A percentile compares a stretch with the other conserved stretches of the same genome.
These are phyloP conservation scores for Stenocarpella maydis DNA, from an alignment of 2,329 filamentous ascomycete genomes.

Conservation along the genomic window DNA sequence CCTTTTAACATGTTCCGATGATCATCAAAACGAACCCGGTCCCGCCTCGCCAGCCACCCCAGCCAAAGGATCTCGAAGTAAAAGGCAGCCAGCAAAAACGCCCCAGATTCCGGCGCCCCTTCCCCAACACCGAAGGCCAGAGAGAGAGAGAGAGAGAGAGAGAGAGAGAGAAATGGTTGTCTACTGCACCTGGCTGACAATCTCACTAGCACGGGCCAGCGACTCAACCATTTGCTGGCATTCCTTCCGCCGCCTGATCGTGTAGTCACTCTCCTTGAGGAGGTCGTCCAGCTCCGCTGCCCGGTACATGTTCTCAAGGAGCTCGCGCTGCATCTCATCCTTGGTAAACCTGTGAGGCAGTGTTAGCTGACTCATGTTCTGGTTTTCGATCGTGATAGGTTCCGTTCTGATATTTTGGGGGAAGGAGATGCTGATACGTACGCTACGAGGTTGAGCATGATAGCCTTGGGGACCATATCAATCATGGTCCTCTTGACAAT, in stretches of 20 bases:
- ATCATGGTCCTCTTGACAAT: conserved; percentile 99
- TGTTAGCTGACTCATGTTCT: conserved; percentile 35
- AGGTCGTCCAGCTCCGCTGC: conserved; percentile 89
- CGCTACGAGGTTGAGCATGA: conserved; percentile 97
- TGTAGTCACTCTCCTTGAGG: conserved; percentile 98
- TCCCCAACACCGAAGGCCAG: neutral
- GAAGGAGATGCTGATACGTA: conserved; percentile 58
- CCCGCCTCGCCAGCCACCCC: neutral
- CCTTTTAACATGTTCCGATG: conserved; percentile 8
- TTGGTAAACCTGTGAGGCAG: conserved; percentile 76
- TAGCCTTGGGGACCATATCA: conserved; percentile 99
- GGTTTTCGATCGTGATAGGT: neutral
- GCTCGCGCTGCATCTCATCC: conserved; percentile 97
- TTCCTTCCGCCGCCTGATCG: conserved; percentile 91
- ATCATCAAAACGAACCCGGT: conserved; percentile 6
- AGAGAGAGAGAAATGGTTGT: too few species aligned
- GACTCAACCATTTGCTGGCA: conserved; percentile 99
- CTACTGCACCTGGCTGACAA: conserved; percentile 83
- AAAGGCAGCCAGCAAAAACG: neutral
- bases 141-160: neutral
- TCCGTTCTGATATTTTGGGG: too few species aligned
- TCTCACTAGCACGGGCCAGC: conserved; percentile 87
- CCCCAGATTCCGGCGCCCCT: neutral
- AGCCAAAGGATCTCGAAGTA: neutral
- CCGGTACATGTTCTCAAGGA: conserved; percentile 97